Base-by-base conservation (phyloP, 192 early-diverging fungal species). In the Coemansia sp. region DNA sequence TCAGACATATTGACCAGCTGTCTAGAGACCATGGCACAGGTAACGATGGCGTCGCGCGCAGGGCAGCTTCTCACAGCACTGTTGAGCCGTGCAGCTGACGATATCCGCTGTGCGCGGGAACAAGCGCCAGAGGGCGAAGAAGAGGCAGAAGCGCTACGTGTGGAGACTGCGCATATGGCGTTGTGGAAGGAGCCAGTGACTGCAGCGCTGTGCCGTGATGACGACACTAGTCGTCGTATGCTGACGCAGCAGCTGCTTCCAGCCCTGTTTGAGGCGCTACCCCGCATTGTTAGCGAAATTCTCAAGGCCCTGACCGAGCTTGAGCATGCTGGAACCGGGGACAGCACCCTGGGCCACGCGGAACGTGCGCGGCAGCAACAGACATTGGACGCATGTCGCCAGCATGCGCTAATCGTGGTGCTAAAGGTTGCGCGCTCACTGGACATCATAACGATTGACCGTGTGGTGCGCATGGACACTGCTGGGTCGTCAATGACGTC, bases 1-100 rank as follows among this genome's bases (percentile, higher is more conserved):
- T 81, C 86, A 1, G 87, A 93, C 38, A 75, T 90, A 23, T 66
- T 95, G 39, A 59, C 60, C 3, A 79, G 78, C 38, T 88, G 88
- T 38, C 73, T 91, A 11, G 82, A 83, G 39, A 85, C 83, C 1
- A 82, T 91, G 68, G 73, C 85, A 35, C 82, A 82, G 60, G 66
- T 85, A 24, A 81, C 75, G 12, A 74, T 89, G 62, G 79, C 84
- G 1, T 60, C 87, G 21, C 65, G 82, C 37, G 83, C 79, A 17
- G 61, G 84, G 0, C 45, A 62, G 7, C 70, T 88, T n/a, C 49
- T 88, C 2, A 48, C 64, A 3, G 52, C 80, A 0, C 64, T 87
- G 25, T 49, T 87, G 19, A 70, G 74, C 1, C 73, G 65, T 38
- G 66, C 64, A 0, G 49, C 56, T 17, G 60, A 25, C 35, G 65